Conservation (phyloP, 2,329 filamentous ascomycete species). For the Microascus cirrosus region DNA sequence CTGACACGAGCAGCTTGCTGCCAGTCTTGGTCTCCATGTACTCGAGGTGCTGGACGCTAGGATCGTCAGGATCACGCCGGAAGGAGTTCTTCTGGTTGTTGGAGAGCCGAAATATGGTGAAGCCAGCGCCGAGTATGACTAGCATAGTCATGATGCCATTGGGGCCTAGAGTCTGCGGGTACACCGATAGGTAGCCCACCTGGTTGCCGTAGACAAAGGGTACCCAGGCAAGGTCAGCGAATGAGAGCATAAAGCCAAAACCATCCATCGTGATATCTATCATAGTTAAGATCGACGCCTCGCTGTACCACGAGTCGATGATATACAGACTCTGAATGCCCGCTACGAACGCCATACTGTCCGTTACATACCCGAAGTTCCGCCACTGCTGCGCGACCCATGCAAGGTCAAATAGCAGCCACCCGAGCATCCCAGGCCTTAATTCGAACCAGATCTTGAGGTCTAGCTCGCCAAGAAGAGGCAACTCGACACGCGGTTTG, state of each 20-base stretch:
- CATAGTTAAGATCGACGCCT: constrained; percentile 79
- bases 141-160: constrained; percentile 54
- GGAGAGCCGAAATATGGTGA: constrained; percentile 83
- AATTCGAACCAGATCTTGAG: constrained; percentile 86
- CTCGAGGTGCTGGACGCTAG: constrained; percentile 65
- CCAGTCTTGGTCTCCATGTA: constrained; percentile 79
- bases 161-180: constrained; percentile 69
- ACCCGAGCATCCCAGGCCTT: constrained; percentile 83
- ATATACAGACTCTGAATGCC: constrained; percentile 72
- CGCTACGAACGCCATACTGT: constrained; percentile 74
- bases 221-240: constrained; percentile 87
- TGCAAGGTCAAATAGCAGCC: constrained; percentile 74
- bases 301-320: constrained; percentile 77
- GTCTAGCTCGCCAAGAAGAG: constrained; percentile 74
- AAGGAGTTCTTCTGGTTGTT: constrained; percentile 95
- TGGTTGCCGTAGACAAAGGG: constrained; percentile 83
- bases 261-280: constrained; percentile 92
- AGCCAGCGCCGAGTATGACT: constrained; percentile 60
- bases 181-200: constrained; percentile 70
- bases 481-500: constrained; percentile 73
- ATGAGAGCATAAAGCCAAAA: constrained; percentile 90
- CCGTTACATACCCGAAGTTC: constrained; percentile 70
- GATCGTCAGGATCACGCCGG: constrained; percentile 75
- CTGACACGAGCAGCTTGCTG: constrained; percentile 68
- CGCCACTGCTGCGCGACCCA: constrained; percentile 84